phyloP scores from a whole-genome alignment of 257 asterid genomes.

The Nicotiana undulata region DNA sequence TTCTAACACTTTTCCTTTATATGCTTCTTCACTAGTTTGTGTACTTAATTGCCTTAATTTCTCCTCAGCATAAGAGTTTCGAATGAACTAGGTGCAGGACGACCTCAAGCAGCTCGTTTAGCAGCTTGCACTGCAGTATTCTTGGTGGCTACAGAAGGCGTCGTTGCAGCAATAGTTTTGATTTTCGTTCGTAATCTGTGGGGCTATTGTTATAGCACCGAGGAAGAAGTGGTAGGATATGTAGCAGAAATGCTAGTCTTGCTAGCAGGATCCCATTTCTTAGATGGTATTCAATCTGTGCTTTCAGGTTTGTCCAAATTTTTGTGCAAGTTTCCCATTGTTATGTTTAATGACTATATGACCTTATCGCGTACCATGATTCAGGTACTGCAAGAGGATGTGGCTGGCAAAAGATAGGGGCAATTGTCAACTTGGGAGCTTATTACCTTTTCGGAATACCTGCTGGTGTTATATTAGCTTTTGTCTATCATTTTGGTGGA shows the following conservation, averaged over 20 bases:
- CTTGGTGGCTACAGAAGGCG: slow-evolving; percentile 40
- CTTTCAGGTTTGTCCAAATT: slow-evolving; percentile 20
- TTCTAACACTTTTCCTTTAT: neutral
- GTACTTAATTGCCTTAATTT: neutral
- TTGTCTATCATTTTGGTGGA: slow-evolving; percentile 13
- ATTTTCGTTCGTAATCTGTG: slow-evolving; percentile 39
- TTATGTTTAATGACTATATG: neutral
- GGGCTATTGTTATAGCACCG: slow-evolving; percentile 57
- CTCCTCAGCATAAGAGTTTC: slow-evolving; percentile 43
- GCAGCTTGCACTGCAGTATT: slow-evolving; percentile 41
- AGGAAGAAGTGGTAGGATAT: slow-evolving; percentile 33
- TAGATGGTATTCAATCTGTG: slow-evolving; percentile 36
- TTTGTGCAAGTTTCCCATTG: neutral
- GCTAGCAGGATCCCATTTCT: slow-evolving; percentile 37
- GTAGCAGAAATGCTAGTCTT: slow-evolving; percentile 50
- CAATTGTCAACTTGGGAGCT: slow-evolving; percentile 46
- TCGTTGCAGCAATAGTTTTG: slow-evolving; percentile 32
- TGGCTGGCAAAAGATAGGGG: slow-evolving; percentile 74
- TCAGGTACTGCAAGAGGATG: slow-evolving; percentile 65
- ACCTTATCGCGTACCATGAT: neutral
- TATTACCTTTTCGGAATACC: slow-evolving; percentile 30
- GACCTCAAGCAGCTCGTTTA: slow-evolving; percentile 44
- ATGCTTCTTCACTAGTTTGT: neutral
- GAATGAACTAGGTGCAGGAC: slow-evolving; percentile 57
- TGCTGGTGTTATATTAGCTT: slow-evolving; percentile 15